These are phyloP conservation scores for Lyophyllum atratum DNA, from an alignment of 768 basidiomycete species.

Conservation along the genomic window DNA sequence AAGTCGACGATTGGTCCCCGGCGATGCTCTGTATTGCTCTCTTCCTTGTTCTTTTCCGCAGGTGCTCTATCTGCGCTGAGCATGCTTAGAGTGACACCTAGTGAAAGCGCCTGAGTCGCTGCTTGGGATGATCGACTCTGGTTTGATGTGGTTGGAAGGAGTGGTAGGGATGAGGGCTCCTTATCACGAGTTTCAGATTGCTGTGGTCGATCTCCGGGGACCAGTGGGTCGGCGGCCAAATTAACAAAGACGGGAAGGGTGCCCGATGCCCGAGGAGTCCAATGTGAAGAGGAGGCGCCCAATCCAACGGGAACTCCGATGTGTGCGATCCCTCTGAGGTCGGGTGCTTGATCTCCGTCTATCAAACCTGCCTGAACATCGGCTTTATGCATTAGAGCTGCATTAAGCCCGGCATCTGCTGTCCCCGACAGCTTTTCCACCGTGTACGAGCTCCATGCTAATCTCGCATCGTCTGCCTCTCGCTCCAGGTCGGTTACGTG, in stretches of 20 bases:
- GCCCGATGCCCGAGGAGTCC: too few species aligned
- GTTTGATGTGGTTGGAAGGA: too few species aligned
- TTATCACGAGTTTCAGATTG: too few species aligned
- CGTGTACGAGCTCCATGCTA: slow-evolving; percentile 5
- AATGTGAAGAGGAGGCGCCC: not conserved
- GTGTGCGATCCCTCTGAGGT: not conserved
- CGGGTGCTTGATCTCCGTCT: not conserved
- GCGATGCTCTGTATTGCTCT: too few species aligned
- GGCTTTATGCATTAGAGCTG: not conserved
- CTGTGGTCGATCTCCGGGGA: not conserved
- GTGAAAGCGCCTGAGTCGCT: not conserved
- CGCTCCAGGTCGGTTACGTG: slow-evolving; percentile 8
- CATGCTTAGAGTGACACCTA: not conserved
- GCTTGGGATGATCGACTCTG: not conserved
- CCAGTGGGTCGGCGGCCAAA: not conserved
- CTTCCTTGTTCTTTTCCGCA: too few species aligned
- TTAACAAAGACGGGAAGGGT: not conserved
- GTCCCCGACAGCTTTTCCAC: not conserved
- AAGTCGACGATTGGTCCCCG: too few species aligned
- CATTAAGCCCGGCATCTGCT: not conserved
- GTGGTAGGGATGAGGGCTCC: too few species aligned
- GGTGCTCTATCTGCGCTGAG: too few species aligned
- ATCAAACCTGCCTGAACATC: not conserved
- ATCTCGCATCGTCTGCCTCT: slow-evolving; percentile 6
- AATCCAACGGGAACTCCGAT: not conserved